These are phyloP conservation scores for Metschnikowia amazonensis DNA, from an alignment of 805 yeast species.

Conservation along the genomic window DNA sequence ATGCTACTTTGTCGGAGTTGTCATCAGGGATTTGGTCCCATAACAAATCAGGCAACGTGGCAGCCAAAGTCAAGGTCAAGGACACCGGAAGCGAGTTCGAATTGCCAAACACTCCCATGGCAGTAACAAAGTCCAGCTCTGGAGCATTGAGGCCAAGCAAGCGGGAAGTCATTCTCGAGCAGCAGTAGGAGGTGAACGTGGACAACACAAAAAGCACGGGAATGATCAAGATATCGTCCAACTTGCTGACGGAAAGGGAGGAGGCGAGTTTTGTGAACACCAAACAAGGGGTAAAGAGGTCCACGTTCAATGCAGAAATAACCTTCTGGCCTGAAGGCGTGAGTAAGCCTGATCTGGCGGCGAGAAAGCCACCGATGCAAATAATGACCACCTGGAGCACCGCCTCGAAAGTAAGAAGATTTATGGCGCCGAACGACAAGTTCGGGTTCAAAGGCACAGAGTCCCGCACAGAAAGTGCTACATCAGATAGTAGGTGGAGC, in stretches of 20 bases:
- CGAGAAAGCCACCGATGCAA: slow-evolving; percentile 80
- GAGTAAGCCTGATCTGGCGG: slow-evolving; percentile 70
- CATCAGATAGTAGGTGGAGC: slow-evolving; percentile 9
- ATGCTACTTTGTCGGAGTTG: slow-evolving; percentile 64
- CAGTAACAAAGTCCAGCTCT: slow-evolving; percentile 88
- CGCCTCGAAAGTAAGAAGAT: slow-evolving; percentile 83
- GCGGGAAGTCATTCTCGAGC: slow-evolving; percentile 55
- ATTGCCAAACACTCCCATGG: slow-evolving; percentile 96
- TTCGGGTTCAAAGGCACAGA: slow-evolving; percentile 16
- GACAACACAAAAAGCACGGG: slow-evolving; percentile 81
- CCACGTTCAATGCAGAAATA: slow-evolving; percentile 77
- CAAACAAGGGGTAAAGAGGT: slow-evolving; percentile 91
- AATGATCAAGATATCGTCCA: slow-evolving; percentile 75
- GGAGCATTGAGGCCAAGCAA: slow-evolving; percentile 59
- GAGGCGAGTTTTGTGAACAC: slow-evolving; percentile 77
- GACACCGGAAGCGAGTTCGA: slow-evolving; percentile 94
- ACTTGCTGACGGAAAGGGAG: slow-evolving; percentile 66
- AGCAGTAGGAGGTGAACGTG: slow-evolving; percentile 67
- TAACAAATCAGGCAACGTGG: slow-evolving; percentile 67
- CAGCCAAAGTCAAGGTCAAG: slow-evolving; percentile 72
- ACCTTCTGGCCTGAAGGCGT: slow-evolving; percentile 71
- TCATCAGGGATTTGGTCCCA: slow-evolving; percentile 75
- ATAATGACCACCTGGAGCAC: slow-evolving; percentile 86
- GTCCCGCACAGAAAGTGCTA: neutral
- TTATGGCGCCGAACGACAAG: slow-evolving; percentile 40